Evolutionary conservation across 2,329 filamentous ascomycete genomes (phyloP).

Genomic region (Ceratocystis huliohia): DNA sequence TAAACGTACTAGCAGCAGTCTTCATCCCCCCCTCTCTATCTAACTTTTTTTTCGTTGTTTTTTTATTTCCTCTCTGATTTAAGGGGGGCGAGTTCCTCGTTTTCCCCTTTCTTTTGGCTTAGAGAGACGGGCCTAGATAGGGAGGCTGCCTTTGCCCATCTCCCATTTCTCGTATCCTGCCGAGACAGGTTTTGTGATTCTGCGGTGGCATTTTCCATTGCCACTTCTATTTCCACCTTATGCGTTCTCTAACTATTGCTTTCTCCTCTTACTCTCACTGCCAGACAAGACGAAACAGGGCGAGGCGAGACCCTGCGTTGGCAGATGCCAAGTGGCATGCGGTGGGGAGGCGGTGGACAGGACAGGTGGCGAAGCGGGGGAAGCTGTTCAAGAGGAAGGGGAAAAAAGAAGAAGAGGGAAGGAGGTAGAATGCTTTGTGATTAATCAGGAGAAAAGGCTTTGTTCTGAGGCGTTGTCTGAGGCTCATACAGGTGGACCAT

Average conservation of each 20-base stretch:
- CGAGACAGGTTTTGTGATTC: constrained; percentile 4
- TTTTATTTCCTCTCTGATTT: background rate
- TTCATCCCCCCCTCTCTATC: background rate
- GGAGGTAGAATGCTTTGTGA: background rate
- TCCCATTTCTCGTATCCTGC: constrained; percentile 1
- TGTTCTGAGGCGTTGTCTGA: background rate
- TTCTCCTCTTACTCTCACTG: no score
- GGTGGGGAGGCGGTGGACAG: background rate
- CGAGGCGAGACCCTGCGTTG: background rate
- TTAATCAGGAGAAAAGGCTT: background rate
- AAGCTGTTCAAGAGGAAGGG: background rate
- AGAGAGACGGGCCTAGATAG: background rate
- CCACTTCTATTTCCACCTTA: background rate
- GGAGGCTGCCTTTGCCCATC: background rate
- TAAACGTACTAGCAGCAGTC: background rate
- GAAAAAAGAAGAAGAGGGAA: background rate
- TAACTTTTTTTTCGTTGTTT: background rate
- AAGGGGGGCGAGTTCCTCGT: background rate
- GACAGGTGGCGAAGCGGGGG: background rate
- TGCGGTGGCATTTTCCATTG: background rate
- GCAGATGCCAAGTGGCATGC: background rate
- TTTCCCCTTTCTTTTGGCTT: background rate
- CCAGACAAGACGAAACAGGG: no score
- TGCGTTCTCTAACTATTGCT: no score
- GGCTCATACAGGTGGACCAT: background rate